Base-by-base conservation (phyloP, 2,329 filamentous ascomycete species). In the Xylariales sp. region DNA sequence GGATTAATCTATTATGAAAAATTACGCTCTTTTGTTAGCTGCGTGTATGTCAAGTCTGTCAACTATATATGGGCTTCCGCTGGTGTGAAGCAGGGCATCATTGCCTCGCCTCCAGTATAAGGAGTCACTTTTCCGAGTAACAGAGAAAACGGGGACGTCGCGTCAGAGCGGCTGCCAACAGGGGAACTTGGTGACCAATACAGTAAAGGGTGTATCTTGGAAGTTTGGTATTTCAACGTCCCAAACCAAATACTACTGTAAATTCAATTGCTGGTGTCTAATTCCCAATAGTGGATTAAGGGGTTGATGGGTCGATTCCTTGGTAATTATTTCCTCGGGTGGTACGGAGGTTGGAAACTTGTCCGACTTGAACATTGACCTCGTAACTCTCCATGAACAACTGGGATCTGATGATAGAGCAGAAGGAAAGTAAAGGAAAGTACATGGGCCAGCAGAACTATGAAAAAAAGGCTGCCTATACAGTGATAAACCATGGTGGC, bases 331-430 rank as follows among this genome's bases (percentile, higher is more conserved):
- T 32, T 39, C 4, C 48, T 12, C 12, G 6, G 32, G 10, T 18
- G 5, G 8, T 50, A 58, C 30, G 53, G 30, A 56, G 50, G 39
- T 36, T 53, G 53, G 23, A 48, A 45, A 30, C 41, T 46, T 62
- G 62, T 62, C 62, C 62, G 23, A 60, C 58, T 59, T 60, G 54
- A 65, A 55, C 57, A 62, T 59, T 45, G 16, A 34, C 57, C 53
- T 66, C 46, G 10, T 58, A 45, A 45, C 10, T 14, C 52, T 41
- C 32, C 39, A 48, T 60, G 28, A 45, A 58, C 23, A 61, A 34
- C 52, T 12, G 5, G 36, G 48, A n/a, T 28, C 18, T 34, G 18
- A 36, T 57, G 23, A 32, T 41, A 39, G 23, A 59, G 30, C 54
- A 18, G 14, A 34, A 61, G 28, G 16, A 36, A 55, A 61, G 14